Evolutionary conservation across 2,329 filamentous ascomycete genomes (phyloP).

Genomic region (Neofusicoccum cordaticola): DNA sequence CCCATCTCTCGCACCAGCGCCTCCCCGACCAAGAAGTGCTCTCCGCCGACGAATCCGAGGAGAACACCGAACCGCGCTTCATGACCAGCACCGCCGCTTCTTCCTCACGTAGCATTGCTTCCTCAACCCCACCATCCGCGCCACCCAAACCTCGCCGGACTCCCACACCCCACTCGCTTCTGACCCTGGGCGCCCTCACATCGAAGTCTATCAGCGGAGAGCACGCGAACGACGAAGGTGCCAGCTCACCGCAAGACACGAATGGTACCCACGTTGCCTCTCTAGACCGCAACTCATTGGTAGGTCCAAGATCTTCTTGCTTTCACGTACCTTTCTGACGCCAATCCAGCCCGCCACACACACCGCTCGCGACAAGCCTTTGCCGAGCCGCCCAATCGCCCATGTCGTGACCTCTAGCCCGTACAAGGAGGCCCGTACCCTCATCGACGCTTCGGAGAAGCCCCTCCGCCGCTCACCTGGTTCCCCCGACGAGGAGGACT

Average conservation of each 20-base stretch:
- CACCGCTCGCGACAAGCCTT: conserved; percentile 33
- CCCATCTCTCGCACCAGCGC: conserved; percentile 7
- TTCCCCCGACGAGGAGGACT: conserved; percentile 26
- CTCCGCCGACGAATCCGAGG: background rate
- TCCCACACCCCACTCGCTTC: conserved; percentile 15
- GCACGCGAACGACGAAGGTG: conserved; percentile 13
- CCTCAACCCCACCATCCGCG: conserved; percentile 9
- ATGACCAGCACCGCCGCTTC: conserved; percentile 27
- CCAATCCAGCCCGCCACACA: background rate
- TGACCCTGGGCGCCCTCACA: background rate
- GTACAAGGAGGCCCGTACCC: conserved; percentile 34
- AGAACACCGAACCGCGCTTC: conserved; percentile 20
- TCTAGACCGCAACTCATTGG: conserved; percentile 2
- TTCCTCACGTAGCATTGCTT: conserved; percentile 21
- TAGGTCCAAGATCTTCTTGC: background rate
- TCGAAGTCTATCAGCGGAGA: conserved; percentile 15
- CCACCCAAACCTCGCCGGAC: background rate
- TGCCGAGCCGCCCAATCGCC: conserved; percentile 38
- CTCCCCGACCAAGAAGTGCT: conserved; percentile 20
- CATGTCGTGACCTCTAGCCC: conserved; percentile 34
- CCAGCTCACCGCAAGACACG: background rate
- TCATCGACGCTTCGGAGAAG: conserved; percentile 39
- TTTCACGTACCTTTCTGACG: conserved; percentile 1
- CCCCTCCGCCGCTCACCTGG: conserved; percentile 24
- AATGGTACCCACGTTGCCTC: background rate